Evolutionary conservation across 495 filamentous ascomycete species (phyloP), one percentile per base, ranked within the genome.

Genomic region (Hyaloscypha bicolor): DNA sequence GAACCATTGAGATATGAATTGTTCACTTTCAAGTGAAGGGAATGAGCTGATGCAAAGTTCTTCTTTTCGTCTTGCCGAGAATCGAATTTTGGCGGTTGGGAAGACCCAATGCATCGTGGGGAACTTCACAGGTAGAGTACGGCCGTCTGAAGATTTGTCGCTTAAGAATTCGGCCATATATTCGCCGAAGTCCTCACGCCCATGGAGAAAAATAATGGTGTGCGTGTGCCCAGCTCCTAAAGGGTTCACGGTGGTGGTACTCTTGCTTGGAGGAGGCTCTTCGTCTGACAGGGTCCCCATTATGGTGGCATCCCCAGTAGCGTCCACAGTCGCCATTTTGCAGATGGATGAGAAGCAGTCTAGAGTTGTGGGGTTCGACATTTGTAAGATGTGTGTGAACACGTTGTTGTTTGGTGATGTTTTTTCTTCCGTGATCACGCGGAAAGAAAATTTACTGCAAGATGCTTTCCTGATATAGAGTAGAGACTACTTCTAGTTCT

Each of bases 151-250:
- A 55, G 74, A 75, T 55, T 65, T 73, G 14, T 69, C 60, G 48
- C 78, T 72, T 22, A 88, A 74, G 4, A 86, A 82, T 30, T 72
- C 63, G 45, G 80, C 78, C 68, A 90, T 88, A 69, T 85, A 78
- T 16, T 69, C 55, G 2, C 82, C 82, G 48, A 73, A 78, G 74
- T 85, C 86, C 53, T 82, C 84, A 25, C 86, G 83, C 48, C 86
- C 88, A 73, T 89, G 87, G 16, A 89, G 79, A 48, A 90, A 78
- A 66, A 91, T 85, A 53, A 84, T 75, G 0, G 87, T 91, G 70
- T 87, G 80, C 0, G 83, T 86, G 72, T 90, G 86, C 4, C 16
- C 4, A 12, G 4, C 62, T 35, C 35, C 22, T 12, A 5, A 22
- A 45, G 31, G 32, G 11, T 14, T 19, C 4, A 48, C 42, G 42